A percentile compares a stretch with the other conserved stretches of the same genome.
Evolutionary conservation across 1,284 basidiomycete genomes (phyloP).

Genomic region (Naganishia albida): DNA sequence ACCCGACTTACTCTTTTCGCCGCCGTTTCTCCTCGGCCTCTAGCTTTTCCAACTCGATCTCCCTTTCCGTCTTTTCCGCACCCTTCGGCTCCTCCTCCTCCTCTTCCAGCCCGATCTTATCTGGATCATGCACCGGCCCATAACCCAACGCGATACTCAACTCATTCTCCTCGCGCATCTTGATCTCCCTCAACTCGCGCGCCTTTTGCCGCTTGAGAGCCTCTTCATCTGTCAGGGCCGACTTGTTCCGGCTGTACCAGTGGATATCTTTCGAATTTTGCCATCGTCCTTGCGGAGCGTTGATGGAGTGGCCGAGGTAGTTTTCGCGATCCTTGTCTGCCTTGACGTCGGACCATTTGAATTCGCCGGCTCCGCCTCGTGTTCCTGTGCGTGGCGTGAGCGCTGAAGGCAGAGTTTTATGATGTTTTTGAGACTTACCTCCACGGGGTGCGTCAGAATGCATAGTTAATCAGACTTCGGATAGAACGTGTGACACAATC

Average conservation of each 20-base stretch:
- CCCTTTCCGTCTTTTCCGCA: conserved; percentile 36
- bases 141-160: conserved; percentile 71
- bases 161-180: conserved; percentile 78
- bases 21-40: conserved; percentile 47
- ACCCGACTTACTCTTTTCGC: conserved; percentile 50
- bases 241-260: conserved; percentile 77
- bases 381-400: conserved; percentile 22
- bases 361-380: conserved; percentile 33
- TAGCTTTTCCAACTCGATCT: conserved; percentile 42
- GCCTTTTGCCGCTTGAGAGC: conserved; percentile 32
- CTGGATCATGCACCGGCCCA: conserved; percentile 36
- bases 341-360: conserved; percentile 36
- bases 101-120: conserved; percentile 36
- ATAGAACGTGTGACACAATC: too few relatives aligned
- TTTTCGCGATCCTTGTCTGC: conserved; percentile 59
- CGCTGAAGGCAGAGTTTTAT: not conserved
- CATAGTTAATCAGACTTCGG: not conserved
- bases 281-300: conserved; percentile 89
- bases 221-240: conserved; percentile 34
- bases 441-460: not conserved
- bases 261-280: conserved; percentile 93
- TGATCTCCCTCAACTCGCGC: conserved; percentile 63
- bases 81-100: conserved; percentile 32
- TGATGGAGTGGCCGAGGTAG: conserved; percentile 87
- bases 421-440: not conserved